Conservation (phyloP, 1,139 yeast species). For the Yamadazyma conglobata region DNA sequence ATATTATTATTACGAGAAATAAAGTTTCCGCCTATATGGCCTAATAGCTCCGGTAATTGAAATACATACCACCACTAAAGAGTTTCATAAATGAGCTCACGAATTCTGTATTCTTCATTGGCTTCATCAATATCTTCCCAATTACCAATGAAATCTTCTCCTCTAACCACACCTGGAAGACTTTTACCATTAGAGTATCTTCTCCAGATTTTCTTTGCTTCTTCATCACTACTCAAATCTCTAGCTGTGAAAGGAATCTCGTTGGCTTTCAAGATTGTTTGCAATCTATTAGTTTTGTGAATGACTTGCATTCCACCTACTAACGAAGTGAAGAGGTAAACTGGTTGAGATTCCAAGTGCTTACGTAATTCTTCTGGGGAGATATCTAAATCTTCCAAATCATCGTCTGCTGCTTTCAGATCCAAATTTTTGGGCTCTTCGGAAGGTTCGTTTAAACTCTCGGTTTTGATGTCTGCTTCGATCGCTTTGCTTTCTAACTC, state of each 20-base stretch:
- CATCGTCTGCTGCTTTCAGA: slow-evolving; percentile 21
- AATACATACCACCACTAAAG: no score
- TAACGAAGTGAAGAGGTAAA: slow-evolving; percentile 77
- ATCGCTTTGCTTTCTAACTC: slow-evolving; percentile 2
- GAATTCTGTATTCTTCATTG: slow-evolving; percentile 74
- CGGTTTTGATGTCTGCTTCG: not conserved
- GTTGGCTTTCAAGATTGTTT: slow-evolving; percentile 74
- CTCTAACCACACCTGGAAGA: slow-evolving; percentile 90
- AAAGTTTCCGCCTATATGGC: no score
- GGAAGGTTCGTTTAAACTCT: slow-evolving; percentile 3
- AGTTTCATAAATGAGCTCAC: slow-evolving; percentile 53
- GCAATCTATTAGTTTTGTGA: slow-evolving; percentile 74
- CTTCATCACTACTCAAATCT: slow-evolving; percentile 86
- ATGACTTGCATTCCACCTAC: slow-evolving; percentile 88
- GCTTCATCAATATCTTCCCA: slow-evolving; percentile 81
- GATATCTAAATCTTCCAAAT: slow-evolving; percentile 32
- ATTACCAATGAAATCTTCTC: slow-evolving; percentile 84
- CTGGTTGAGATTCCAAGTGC: slow-evolving; percentile 52
- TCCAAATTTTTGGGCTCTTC: slow-evolving; percentile 3
- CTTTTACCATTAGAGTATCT: slow-evolving; percentile 70
- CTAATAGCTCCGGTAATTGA: no score
- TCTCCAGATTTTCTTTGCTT: slow-evolving; percentile 84
- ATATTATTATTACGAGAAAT: no score
- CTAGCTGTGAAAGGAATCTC: slow-evolving; percentile 63
- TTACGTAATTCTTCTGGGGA: slow-evolving; percentile 46